Base-by-base conservation (phyloP, 2,329 filamentous ascomycete species). In the Colletotrichum echinochloae region DNA sequence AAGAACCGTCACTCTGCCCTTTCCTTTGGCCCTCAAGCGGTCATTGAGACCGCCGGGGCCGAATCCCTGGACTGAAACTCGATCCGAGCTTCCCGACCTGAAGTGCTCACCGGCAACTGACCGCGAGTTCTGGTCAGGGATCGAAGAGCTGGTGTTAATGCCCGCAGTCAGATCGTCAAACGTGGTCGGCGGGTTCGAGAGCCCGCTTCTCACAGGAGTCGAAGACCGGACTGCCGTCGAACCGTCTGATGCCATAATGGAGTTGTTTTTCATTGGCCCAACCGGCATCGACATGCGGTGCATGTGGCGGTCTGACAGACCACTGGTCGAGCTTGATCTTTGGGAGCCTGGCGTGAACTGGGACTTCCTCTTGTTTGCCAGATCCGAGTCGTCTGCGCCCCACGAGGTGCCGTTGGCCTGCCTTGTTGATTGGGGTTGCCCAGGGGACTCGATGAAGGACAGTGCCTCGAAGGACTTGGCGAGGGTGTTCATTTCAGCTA, bases 261-360 rank as follows among this genome's bases (percentile, higher is more conserved):
- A 73, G 62, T 79, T 77, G 20, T 55, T 44, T 76, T 85, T 80
- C 78, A 87, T 81, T 74, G 88, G 84, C 26, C 88, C 87, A 18
- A 93, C 90, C 78, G 92, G 94, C 91, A 95, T 92, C 1, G 94
- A 95, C 92, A 95, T 94, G 72, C 94, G 91, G 69, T 88, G 85
- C 54, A 90, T 84, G 60, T 86, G 83, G 75, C 88, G 89, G 77
- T 93, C 91, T 49, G 82, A 67, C 68, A 85, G 78, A 70, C 86
- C 82, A 73, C 85, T 81, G 55, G 87, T 81, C 39, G 90, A 89
- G 61, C 78, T 84, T 9, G 89, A 88, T 55, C 89, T 83, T n/a
- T 83, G 80, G 35, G 82, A 77, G 46, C 80, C 71, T 67, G 85
- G 84, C 0, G 84, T 77, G 70, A 85, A 87, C 71, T 90, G 88